Conservation (phyloP, 2,329 filamentous ascomycete species). For the Botrytis pseudocinerea region DNA sequence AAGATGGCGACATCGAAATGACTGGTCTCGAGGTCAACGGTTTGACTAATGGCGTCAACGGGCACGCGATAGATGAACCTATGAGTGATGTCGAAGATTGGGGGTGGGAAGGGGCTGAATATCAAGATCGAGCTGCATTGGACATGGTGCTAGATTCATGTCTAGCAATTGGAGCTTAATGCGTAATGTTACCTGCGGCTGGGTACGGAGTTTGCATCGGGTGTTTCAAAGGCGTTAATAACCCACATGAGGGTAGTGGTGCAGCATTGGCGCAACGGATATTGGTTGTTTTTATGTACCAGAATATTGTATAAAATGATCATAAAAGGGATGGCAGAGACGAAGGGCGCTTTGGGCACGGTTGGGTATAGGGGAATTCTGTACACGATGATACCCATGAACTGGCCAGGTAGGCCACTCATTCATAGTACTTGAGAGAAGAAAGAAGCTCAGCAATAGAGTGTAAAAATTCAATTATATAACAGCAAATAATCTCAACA, state of each 20-base stretch:
- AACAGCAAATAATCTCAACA: neutral
- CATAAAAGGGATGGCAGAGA: constrained; percentile 24
- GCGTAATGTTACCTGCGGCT: constrained; percentile 16
- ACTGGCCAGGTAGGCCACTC: constrained; percentile 10
- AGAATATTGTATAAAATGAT: constrained; percentile 31
- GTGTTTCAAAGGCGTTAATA: constrained; percentile 27
- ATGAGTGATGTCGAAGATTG: constrained; percentile 60
- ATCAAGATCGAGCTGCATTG: constrained; percentile 52
- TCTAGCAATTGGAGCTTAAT: constrained; percentile 38
- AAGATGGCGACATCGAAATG: constrained; percentile 43
- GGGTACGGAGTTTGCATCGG: constrained; percentile 29
- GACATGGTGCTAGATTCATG: constrained; percentile 52
- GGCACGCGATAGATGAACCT: constrained; percentile 50
- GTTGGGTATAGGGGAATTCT: constrained; percentile 25
- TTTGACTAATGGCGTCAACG: constrained; percentile 25
- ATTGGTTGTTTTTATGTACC: constrained; percentile 27
- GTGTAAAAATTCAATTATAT: neutral
- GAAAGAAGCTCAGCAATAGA: neutral
- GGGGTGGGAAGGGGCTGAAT: constrained; percentile 63
- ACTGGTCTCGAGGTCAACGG: constrained; percentile 44
- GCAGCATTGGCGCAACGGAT: constrained; percentile 30
- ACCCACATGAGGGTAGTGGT: neutral
- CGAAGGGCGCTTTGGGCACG: constrained; percentile 28
- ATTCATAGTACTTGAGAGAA: constrained; percentile 2
- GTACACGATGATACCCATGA: constrained; percentile 37